Conservation (phyloP, 805 yeast species). For the Saccharomycopsis schoenii region DNA sequence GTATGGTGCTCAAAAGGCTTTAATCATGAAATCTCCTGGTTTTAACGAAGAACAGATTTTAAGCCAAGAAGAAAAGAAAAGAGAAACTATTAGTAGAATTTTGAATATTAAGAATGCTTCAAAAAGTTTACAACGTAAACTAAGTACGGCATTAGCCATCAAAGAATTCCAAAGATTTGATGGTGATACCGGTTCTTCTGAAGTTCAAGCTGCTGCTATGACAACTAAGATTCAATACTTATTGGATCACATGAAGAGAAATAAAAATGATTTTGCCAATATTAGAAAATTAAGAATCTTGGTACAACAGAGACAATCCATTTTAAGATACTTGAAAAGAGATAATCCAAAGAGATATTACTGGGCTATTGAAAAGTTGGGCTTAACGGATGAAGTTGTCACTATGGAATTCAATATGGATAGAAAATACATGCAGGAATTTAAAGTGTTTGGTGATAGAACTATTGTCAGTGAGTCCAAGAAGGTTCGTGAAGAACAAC, state of each 20-base stretch:
- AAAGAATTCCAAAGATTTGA: conserved; percentile 72
- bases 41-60: conserved; percentile 21
- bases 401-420: conserved; percentile 75
- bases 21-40: conserved; percentile 28
- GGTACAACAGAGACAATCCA: conserved; percentile 83
- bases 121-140: conserved; percentile 43
- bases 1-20: conserved; percentile 66
- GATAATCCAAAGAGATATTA: conserved; percentile 74
- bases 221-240: conserved; percentile 73
- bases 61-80: conserved; percentile 45
- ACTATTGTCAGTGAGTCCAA: conserved; percentile 48
- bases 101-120: conserved; percentile 64
- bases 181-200: conserved; percentile 92
- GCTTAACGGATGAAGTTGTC: conserved; percentile 72
- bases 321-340: conserved; percentile 71
- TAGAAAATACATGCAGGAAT: conserved; percentile 68
- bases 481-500: conserved; percentile 36
- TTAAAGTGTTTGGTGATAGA: conserved; percentile 68
- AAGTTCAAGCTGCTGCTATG: conserved; percentile 88
- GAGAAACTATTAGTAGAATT: conserved; percentile 61
- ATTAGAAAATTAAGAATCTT: conserved; percentile 66
- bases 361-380: conserved; percentile 79
- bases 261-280: conserved; percentile 63
- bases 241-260: conserved; percentile 59
- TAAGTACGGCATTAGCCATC: conserved; percentile 56